Base-by-base conservation (phyloP, 495 filamentous ascomycete species). In the Oleoguttula mirabilis region DNA sequence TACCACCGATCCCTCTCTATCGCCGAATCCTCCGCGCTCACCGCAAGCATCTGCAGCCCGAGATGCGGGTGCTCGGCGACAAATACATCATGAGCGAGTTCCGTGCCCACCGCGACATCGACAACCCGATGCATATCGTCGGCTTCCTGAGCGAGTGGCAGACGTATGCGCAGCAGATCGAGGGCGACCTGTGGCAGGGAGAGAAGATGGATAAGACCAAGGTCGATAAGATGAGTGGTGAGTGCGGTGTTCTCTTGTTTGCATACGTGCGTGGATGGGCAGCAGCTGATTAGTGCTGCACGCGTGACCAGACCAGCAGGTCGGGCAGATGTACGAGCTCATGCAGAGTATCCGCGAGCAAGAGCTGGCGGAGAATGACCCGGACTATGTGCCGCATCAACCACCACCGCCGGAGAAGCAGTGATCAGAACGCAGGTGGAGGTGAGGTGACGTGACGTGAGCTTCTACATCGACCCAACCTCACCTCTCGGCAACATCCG, bases 71-170 rank as follows among this genome's bases (percentile, higher is more conserved):
- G 3, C 62, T 98, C 6, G 90, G 90, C 0, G 90, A 98, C 55
- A 71, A 79, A 49, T 98, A 94, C 63, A 66, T 96, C 55, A 94
- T 88, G 65, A 72, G 71, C 27, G 92, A 98, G 65, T 98, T 94
- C 50, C 70, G 86, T 36, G 77, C 77, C 4, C 90, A 96, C 57
- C 65, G 68, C 37, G 69, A 71, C 41, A 72, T 88, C 22, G 90
- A 95, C 43, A 96, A 96, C 55, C 92, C 92, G 0, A 72, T 83
- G 30, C 88, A 95, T 57, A 76, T 98, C 61, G 81, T 95, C 49
- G 90, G 90, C 3, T 98, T 98, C 57, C 67, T 96, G 52, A 88
- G 82, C 0, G 87, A 95, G 62, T 98, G 90, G 90, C 90, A 96
- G 58, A 60, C 82, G 22, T 98, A 96, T 55, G 88, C 84, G 8